Base-by-base conservation (phyloP, 257 asterid genomes). In the Agastache rugosa region DNA sequence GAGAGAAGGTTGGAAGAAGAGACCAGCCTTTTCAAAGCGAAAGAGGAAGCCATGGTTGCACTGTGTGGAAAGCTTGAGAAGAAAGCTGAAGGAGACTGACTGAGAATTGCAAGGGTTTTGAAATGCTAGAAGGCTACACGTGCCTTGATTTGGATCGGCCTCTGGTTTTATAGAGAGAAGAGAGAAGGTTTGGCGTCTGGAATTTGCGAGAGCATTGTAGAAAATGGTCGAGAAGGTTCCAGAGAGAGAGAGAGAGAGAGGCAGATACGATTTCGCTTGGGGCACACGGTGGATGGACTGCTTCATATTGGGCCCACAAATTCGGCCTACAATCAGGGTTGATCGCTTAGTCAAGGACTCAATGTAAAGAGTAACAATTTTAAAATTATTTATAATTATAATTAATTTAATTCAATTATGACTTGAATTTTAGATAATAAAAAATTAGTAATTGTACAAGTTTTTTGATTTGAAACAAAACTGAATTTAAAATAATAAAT, bases 11-110 rank as follows among this genome's bases (percentile, higher is more conserved):
- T 72, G 20, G 72, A 74, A 34, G 86, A 79, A 0, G 87, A 68
- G 25, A 73, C 23, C 0, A 86, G 69, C 48, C 79, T 80, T 78
- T 75, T 83, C 63, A 81, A 64, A 45, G 80, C 81, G 22, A 83
- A 53, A 11, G 85, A 75, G 11, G 88, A 81, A 6, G 90, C 86
- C 90, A 86, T 86, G 61, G 74, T 11, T 6, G 2, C 1, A 3
- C 9, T 22, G 16, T 17, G 44, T 44, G n/a, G 1, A 3, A 11
- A 11, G 51, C 17, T 50, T 50, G 56, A 7, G 9, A 50, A 53
- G 29, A 20, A 53, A 20, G 60, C 60, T 53, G 20, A n/a, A 7
- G 23, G 8, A 8, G 29, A 17, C 15, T 19, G 29, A 53, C 44
- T 39, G 44, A 39, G 56, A 50, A 6, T 45, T 45, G 0, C 51